Evolutionary conservation across 2,329 filamentous ascomycete genomes (phyloP).

Genomic region (Verticillium dahliae): DNA sequence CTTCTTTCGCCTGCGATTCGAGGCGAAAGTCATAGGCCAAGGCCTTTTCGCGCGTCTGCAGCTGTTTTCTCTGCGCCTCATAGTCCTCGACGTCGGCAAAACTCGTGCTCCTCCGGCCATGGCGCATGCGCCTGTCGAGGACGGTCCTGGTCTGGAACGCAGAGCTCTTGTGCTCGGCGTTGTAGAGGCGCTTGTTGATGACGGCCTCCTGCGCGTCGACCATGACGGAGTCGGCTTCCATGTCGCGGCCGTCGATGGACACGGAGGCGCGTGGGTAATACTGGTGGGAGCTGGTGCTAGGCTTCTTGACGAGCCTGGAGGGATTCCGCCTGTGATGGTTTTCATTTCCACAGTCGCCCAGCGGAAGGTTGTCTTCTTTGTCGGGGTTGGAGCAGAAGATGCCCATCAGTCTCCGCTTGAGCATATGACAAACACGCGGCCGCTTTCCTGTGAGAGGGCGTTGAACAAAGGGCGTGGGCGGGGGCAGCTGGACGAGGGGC

Average conservation of each 20-base stretch:
- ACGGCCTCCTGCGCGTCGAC: not conserved
- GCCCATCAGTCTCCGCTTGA: constrained; percentile 6
- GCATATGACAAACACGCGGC: not conserved
- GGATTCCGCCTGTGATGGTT: not conserved
- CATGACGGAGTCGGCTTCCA: not conserved
- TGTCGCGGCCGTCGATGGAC: not conserved
- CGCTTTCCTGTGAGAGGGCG: not conserved
- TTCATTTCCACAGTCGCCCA: not conserved
- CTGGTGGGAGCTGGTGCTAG: constrained; percentile 1
- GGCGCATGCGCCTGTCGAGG: not conserved
- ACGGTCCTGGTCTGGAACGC: not conserved
- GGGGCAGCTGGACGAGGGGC: not conserved
- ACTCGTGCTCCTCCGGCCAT: not conserved
- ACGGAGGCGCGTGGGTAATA: not conserved
- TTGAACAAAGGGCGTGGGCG: not conserved
- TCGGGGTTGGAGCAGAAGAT: constrained; percentile 10
- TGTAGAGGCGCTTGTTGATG: not conserved
- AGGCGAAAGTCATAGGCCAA: constrained; percentile 34
- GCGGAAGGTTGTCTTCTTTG: constrained; percentile 10
- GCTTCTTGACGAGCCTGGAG: constrained; percentile 6
- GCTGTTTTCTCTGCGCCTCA: constrained; percentile 17
- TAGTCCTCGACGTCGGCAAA: constrained; percentile 20
- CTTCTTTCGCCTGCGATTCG: constrained; percentile 19
- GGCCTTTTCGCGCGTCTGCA: constrained; percentile 24
- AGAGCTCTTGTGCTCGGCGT: not conserved